Base-by-base conservation (phyloP, 2,329 filamentous ascomycete genomes). In the Sporothrix dimorphospora region DNA sequence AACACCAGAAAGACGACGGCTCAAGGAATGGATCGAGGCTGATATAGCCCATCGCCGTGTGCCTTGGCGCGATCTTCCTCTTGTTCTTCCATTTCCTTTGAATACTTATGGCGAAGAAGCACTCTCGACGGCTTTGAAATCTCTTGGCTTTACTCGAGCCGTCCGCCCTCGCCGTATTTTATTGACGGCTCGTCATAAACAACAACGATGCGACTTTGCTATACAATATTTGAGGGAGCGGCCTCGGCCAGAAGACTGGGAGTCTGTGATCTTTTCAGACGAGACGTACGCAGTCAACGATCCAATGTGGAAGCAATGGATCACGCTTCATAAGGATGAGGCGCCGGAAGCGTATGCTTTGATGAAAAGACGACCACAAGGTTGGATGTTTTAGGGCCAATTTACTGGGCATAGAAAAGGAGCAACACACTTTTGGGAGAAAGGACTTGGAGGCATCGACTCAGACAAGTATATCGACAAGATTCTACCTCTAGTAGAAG, bases 111-210 rank as follows among this genome's bases (percentile, higher is more conserved):
- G 21, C 42, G 38, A 66, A 45, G 19, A 3, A 38, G 42, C 21
- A 47, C 38, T 67, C n/a, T 47, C 63, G 19, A 67, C 42, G 7
- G 61, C 61, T 47, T 66, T 66, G 11, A 67, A 67, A 49, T 38
- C 21, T 47, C 14, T 67, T 21, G 12, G 24, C 4, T 67, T 67
- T 67, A 42, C 38, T 38, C 63, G 63, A 49, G 6, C 19, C 4
- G 38, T 47, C n/a, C 63, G 63, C 11, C 42, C 42, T 49, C 42
- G 42, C 19, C 8, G 19, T 14, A 49, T 67, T 27, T 30, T 27
- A 16, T 47, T 67, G 14, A 38, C 42, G 27, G n/a, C 27, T 21
- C 14, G 2, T 24, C 12, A 45, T 9, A 47, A 34, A 24, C 38
- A 47, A 47, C 19, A 49, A 67, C 63, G 63, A 27, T 27, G 19